phyloP scores from a whole-genome alignment of 805 yeast genomes.

The Lipomyces yamadae region DNA sequence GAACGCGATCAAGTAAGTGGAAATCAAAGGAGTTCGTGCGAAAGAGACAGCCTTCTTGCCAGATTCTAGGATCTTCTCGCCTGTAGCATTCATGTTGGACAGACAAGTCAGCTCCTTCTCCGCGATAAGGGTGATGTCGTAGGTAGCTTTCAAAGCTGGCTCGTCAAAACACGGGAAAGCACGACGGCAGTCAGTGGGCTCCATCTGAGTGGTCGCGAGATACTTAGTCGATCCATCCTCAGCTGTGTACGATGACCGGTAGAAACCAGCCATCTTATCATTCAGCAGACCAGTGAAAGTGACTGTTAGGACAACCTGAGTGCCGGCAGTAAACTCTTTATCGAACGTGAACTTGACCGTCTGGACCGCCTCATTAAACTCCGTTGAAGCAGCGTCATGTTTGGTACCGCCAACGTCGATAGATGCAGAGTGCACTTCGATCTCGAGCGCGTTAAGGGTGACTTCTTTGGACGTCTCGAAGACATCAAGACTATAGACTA shows the following conservation, averaged over 20 bases:
- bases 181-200: slow-evolving; percentile 76
- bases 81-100: slow-evolving; percentile 67
- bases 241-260: slow-evolving; percentile 66
- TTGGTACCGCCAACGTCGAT: slow-evolving; percentile 38
- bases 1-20: slow-evolving; percentile 75
- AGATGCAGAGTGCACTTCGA: slow-evolving; percentile 59
- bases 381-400: slow-evolving; percentile 42
- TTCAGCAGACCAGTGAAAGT: slow-evolving; percentile 62
- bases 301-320: slow-evolving; percentile 56
- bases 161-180: slow-evolving; percentile 81
- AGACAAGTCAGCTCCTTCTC: slow-evolving; percentile 59
- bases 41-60: slow-evolving; percentile 56
- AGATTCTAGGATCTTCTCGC: slow-evolving; percentile 47
- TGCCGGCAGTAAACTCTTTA: slow-evolving; percentile 45
- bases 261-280: slow-evolving; percentile 76
- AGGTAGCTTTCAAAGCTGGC: slow-evolving; percentile 70
- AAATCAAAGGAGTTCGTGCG: slow-evolving; percentile 72
- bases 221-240: slow-evolving; percentile 60
- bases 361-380: slow-evolving; percentile 61
- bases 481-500: slow-evolving; percentile 48
- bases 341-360: slow-evolving; percentile 64
- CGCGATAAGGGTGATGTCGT: slow-evolving; percentile 61
- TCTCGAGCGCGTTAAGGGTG: slow-evolving; percentile 65
- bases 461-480: slow-evolving; percentile 52
- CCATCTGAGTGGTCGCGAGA: slow-evolving; percentile 72